Evolutionary conservation across 108 stramenopile genomes (phyloP).

Genomic region (Cyclostephanos tholiformis): DNA sequence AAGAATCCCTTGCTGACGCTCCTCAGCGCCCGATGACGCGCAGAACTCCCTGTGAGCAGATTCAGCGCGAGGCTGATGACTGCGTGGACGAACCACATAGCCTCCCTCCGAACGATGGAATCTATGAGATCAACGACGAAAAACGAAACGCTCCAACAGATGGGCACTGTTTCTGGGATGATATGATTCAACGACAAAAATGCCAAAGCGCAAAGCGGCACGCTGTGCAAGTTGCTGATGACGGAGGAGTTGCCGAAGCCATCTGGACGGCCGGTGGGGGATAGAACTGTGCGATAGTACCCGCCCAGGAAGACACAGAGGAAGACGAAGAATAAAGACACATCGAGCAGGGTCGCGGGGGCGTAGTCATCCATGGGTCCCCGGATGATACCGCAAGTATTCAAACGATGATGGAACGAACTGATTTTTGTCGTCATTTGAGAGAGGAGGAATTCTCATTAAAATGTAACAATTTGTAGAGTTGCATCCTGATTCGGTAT

Average conservation of each 20-base stretch:
- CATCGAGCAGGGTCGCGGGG: conserved; percentile 3
- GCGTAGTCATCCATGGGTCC: conserved; percentile 4
- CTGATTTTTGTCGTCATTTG: too few species aligned
- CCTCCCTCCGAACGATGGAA: conserved; percentile 25
- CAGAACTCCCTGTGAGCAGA: conserved; percentile 24
- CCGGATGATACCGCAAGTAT: too few species aligned
- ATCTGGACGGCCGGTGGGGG: conserved; percentile 24
- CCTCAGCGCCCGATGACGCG: conserved; percentile 27
- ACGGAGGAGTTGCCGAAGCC: conserved; percentile 32
- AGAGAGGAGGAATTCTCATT: too few species aligned
- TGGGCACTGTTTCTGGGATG: conserved; percentile 44
- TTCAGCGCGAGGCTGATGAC: conserved; percentile 38
- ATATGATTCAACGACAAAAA: conserved; percentile 22
- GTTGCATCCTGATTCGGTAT: too few species aligned
- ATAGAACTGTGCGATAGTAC: conserved; percentile 26
- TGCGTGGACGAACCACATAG: conserved; percentile 37
- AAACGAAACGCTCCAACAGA: conserved; percentile 31
- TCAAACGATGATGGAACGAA: too few species aligned
- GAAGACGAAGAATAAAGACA: conserved; percentile 7
- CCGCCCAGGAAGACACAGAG: conserved; percentile 27
- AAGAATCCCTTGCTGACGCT: conserved; percentile 52
- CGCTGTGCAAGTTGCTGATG: conserved; percentile 38
- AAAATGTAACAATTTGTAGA: too few species aligned
- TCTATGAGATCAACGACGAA: conserved; percentile 44
- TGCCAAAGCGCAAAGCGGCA: conserved; percentile 27